phyloP scores from a whole-genome alignment of 2,329 filamentous ascomycete species.

The Lecanicillium sp. region DNA sequence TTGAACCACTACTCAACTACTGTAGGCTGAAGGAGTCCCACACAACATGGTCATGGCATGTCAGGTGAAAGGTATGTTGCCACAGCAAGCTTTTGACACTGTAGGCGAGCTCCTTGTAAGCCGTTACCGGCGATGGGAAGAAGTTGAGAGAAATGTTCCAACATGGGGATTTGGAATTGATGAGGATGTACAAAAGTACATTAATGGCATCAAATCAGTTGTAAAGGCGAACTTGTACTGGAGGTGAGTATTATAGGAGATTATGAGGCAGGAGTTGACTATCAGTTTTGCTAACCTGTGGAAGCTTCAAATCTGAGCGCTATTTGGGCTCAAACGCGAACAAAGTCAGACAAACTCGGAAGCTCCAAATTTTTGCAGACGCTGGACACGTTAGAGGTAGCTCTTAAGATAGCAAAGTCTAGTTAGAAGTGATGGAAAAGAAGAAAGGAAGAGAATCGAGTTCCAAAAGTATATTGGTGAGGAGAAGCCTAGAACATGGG shows the following conservation, averaged over 20 bases:
- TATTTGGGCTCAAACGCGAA: constrained; percentile 8
- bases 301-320: constrained; percentile 10
- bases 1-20: neutral
- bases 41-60: constrained; percentile 15
- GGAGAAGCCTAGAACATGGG: too few species aligned
- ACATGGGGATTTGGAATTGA: constrained; percentile 9
- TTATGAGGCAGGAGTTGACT: too few species aligned
- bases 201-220: constrained; percentile 16
- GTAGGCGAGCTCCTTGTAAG: constrained; percentile 12
- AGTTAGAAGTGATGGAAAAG: too few species aligned
- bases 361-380: too few species aligned
- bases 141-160: constrained; percentile 8
- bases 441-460: too few species aligned
- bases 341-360: neutral
- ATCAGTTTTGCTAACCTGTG: neutral
- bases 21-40: constrained; percentile 11
- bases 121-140: constrained; percentile 12
- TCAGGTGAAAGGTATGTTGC: constrained; percentile 10
- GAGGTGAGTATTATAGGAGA: constrained; percentile 4
- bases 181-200: constrained; percentile 11
- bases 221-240: constrained; percentile 14
- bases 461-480: too few species aligned
- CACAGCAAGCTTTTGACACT: constrained; percentile 14
- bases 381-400: too few species aligned
- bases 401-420: too few species aligned